A percentile compares a stretch with the other conserved stretches of the same genome.
Conservation (phyloP, 2,329 filamentous ascomycete species). For the Hypocrella siamensis region DNA sequence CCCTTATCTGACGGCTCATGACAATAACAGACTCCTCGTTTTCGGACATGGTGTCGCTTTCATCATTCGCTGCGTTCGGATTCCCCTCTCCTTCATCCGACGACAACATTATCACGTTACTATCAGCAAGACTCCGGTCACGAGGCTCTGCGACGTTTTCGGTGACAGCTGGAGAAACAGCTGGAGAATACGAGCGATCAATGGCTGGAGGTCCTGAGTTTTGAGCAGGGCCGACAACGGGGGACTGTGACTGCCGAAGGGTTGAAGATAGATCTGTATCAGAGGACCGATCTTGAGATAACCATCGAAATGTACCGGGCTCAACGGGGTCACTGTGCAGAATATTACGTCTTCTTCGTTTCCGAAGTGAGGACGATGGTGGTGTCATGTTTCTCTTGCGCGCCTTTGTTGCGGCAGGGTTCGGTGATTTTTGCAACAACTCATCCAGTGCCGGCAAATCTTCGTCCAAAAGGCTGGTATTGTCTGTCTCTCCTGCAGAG, state of each 20-base stretch:
- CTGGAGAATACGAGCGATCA: too few relatives aligned
- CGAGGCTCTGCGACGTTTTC: too few relatives aligned
- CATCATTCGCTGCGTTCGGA: constrained; percentile 1
- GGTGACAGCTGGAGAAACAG: too few relatives aligned
- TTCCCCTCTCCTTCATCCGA: background rate
- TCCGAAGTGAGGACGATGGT: constrained; percentile 12
- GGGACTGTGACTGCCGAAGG: background rate
- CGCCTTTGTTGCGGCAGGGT: constrained; percentile 4
- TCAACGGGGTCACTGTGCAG: constrained; percentile 17
- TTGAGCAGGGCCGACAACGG: background rate
- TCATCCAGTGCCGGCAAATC: constrained; percentile 22
- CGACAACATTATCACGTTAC: background rate
- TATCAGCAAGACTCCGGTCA: too few relatives aligned
- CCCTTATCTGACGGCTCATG: constrained; percentile 33
- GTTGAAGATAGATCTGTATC: background rate
- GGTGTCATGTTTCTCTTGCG: constrained; percentile 11
- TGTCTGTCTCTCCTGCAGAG: constrained; percentile 19
- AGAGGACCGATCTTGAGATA: background rate
- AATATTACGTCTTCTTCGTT: constrained; percentile 14
- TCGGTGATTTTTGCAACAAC: constrained; percentile 11
- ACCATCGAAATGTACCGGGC: background rate
- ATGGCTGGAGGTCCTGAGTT: too few relatives aligned
- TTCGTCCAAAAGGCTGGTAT: constrained; percentile 19
- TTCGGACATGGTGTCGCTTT: constrained; percentile 15
- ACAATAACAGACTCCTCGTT: constrained; percentile 25